A percentile compares a stretch with the other conserved stretches of the same genome.
These are phyloP conservation scores for Biscutella laevigata DNA, from an alignment of 441 rosid species.

Conservation along the genomic window DNA sequence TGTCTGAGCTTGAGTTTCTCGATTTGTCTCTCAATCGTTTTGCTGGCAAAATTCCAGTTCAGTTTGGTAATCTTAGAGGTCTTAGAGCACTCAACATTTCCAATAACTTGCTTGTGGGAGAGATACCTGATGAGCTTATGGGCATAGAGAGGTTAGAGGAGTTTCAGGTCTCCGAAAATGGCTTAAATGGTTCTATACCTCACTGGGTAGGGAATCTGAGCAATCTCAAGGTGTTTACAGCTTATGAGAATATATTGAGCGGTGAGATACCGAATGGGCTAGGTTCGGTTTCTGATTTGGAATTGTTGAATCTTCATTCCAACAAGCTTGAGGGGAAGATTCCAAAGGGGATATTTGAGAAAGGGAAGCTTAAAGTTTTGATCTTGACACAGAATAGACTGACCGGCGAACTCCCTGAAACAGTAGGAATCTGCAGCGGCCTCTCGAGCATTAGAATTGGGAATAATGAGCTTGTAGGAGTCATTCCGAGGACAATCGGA, in stretches of 20 bases:
- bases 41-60: conserved; percentile 51
- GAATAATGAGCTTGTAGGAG: conserved; percentile 69
- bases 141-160: conserved; percentile 56
- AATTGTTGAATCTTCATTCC: conserved; percentile 79
- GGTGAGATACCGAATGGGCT: conserved; percentile 68
- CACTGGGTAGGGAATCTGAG: conserved; percentile 73
- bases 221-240: conserved; percentile 63
- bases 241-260: conserved; percentile 70
- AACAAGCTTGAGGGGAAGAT: conserved; percentile 72
- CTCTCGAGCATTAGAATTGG: conserved; percentile 84
- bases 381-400: conserved; percentile 72
- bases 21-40: conserved; percentile 86
- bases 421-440: conserved; percentile 58
- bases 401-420: conserved; percentile 59
- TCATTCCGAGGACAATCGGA: conserved; percentile 63
- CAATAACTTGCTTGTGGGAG: conserved; percentile 62
- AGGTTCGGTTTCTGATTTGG: conserved; percentile 59
- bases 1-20: conserved; percentile 71
- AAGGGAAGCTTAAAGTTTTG: conserved; percentile 71
- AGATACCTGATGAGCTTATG: conserved; percentile 55
- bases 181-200: conserved; percentile 73
- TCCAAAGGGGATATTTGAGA: conserved; percentile 60
- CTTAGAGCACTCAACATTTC: conserved; percentile 70
- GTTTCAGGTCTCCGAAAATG: conserved; percentile 69
- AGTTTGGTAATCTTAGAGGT: conserved; percentile 54